phyloP scores from a whole-genome alignment of 208 protist genomes.

The Balamuthia mandrillaris region DNA sequence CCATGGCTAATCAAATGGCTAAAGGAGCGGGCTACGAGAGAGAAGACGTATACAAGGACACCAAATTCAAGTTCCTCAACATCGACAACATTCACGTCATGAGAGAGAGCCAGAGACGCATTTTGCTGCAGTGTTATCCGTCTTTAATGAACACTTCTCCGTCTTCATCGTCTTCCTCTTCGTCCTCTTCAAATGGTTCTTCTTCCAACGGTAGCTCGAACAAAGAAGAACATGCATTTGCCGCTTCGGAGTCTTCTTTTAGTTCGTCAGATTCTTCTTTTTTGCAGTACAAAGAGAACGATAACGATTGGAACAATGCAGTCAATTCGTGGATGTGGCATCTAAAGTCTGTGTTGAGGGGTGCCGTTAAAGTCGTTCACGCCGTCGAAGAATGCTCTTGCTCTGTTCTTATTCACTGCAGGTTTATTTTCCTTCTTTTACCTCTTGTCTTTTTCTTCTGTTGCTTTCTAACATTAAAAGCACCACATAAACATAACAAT shows the following conservation, averaged over 20 bases:
- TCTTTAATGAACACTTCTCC: neutral
- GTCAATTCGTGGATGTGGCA: too few species aligned
- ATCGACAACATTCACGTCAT: constrained; percentile 49
- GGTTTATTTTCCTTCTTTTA: neutral
- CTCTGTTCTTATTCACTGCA: constrained; percentile 11
- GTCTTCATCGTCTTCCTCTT: constrained; percentile 2
- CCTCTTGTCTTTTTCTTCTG: neutral
- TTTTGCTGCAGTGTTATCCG: neutral
- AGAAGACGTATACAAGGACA: constrained; percentile 41
- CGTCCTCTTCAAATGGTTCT: neutral
- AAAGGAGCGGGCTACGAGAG: constrained; percentile 52
- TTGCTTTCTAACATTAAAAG: neutral
- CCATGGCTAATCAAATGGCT: constrained; percentile 15
- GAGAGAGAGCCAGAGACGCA: neutral
- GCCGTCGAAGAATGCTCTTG: neutral
- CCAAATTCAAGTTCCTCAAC: constrained; percentile 52
- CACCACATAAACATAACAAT: neutral
- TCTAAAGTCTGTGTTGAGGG: too few species aligned
- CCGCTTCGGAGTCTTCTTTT: too few species aligned
- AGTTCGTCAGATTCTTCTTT: too few species aligned
- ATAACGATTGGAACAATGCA: too few species aligned
- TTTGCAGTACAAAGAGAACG: too few species aligned
- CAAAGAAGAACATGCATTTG: too few species aligned
- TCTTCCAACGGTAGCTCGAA: too few species aligned
- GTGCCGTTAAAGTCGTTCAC: too few species aligned